Evolutionary conservation across 2,329 filamentous ascomycete species (phyloP), one percentile per base, ranked within the genome.

Genomic region (Phialophora macrospora): DNA sequence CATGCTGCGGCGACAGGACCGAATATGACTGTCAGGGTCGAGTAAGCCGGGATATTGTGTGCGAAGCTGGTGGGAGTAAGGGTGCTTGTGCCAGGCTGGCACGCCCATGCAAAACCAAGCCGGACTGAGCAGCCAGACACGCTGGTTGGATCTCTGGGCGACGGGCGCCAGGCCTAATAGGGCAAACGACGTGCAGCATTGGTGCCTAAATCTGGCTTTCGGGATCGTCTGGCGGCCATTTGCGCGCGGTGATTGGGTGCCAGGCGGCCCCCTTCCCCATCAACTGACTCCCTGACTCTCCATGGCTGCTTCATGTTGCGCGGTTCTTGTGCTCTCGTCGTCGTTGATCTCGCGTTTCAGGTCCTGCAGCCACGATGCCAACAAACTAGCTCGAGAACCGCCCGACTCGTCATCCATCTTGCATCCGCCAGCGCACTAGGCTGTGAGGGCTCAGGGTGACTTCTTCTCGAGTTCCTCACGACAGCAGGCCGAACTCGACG

Each of bases 321-420:
- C 58, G 44, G 12, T 22, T 28, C 30, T 30, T 60, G 46, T 51
- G 24, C 38, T 17, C 61, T 57, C 11, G 26, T 60, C 28, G 58
- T 30, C 32, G 58, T 28, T 30, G 48, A 62, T 51, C 54, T 30
- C 20, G 63, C 55, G 63, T 66, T 66, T 66, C 63, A 66, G 59
- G 20, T 62, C 44, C 60, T 55, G 26, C 63, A 55, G 49, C 59
- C 59, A 62, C 34, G 48, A 60, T 60, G 44, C 56, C 38, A 49
- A 26, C 52, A 46, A 58, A 41, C 56, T 57, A 64, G 56, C 26
- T 46, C 17, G 20, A 60, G 32, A 60, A 57, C 28, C 49, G 24
- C 60, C 55, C 24, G 41, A 66, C 60, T 66, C 64, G 64, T 66
- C 64, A 66, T 66, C 60, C 48, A 41, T 44, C 20, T 59, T 34